phyloP scores from a whole-genome alignment of 2,329 filamentous ascomycete species.

The Metarhizium robertsii region DNA sequence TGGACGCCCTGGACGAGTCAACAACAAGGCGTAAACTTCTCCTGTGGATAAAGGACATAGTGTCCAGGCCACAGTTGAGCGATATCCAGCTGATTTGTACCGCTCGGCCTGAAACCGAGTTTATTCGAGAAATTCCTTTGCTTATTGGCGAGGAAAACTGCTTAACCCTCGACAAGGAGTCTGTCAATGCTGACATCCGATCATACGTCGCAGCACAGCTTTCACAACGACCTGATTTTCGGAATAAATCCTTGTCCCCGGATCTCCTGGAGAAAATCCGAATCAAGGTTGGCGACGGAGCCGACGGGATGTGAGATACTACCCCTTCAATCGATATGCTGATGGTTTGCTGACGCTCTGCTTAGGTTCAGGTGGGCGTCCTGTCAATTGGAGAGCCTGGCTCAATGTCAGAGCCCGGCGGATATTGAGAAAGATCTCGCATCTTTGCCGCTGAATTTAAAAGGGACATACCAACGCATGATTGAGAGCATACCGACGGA shows the following conservation, averaged over 20 bases:
- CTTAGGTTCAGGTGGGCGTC: too few relatives aligned
- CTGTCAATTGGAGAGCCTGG: too few relatives aligned
- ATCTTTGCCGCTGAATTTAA: too few relatives aligned
- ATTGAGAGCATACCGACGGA: slow-evolving; percentile 9
- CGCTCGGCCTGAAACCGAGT: slow-evolving; percentile 12
- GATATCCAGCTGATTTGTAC: slow-evolving; percentile 9
- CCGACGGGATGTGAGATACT: slow-evolving; percentile 16
- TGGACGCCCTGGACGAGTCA: slow-evolving; percentile 17
- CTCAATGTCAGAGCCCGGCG: too few relatives aligned
- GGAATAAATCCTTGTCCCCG: slow-evolving; percentile 7
- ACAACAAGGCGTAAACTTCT: slow-evolving; percentile 11
- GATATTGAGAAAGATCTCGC: too few relatives aligned
- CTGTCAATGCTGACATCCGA: slow-evolving; percentile 10
- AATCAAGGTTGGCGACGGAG: slow-evolving; percentile 9
- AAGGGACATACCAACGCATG: slow-evolving; percentile 7
- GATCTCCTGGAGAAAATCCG: slow-evolving; percentile 7
- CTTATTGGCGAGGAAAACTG: slow-evolving; percentile 10
- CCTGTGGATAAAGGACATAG: slow-evolving; percentile 8
- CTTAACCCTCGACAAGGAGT: slow-evolving; percentile 9
- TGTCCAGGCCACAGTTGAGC: slow-evolving; percentile 1
- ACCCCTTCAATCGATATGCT: too few relatives aligned
- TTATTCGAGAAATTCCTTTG: slow-evolving; percentile 4
- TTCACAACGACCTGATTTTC: slow-evolving; percentile 10
- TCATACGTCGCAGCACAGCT: slow-evolving; percentile 8
- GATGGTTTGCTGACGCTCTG: too few relatives aligned